Conservation (phyloP, 371 early-diverging fungal genomes). For the Mucor racemosus region DNA sequence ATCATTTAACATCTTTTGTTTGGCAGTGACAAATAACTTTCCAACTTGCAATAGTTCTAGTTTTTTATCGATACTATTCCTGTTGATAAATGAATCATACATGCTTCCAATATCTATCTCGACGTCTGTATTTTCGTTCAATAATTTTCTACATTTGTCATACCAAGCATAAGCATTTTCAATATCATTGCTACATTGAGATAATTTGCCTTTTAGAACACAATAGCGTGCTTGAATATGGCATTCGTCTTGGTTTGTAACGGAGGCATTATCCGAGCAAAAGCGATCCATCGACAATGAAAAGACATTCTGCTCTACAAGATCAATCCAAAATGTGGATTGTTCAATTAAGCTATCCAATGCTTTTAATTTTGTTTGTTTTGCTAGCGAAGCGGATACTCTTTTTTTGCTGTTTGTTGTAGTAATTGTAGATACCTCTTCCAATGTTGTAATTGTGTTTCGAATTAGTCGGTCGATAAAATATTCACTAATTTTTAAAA, state of each 20-base stretch:
- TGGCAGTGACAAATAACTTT: constrained; percentile 44
- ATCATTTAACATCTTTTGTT: constrained; percentile 39
- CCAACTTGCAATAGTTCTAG: constrained; percentile 33
- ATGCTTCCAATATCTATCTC: constrained; percentile 33
- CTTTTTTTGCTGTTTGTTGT: background rate
- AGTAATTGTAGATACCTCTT: constrained; percentile 6
- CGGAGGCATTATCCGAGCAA: background rate
- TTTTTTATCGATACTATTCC: constrained; percentile 33
- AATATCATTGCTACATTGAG: constrained; percentile 53
- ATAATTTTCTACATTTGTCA: constrained; percentile 32
- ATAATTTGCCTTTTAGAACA: constrained; percentile 48
- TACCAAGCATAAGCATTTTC: constrained; percentile 50
- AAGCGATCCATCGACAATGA: background rate
- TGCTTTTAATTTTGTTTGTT: constrained; percentile 17
- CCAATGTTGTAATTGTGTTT: constrained; percentile 9
- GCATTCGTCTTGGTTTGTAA: background rate
- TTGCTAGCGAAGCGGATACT: constrained; percentile 11
- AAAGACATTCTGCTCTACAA: constrained; percentile 11
- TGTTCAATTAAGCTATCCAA: constrained; percentile 14
- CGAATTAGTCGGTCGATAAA: constrained; percentile 35
- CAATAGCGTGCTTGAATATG: constrained; percentile 34
- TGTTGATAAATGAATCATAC: constrained; percentile 44
- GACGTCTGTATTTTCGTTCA: background rate
- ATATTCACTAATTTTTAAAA: constrained; percentile 36
- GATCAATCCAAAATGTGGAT: constrained; percentile 10